Base-by-base conservation (phyloP, 2,329 filamentous ascomycete genomes). In the Monosporascus sp. region DNA sequence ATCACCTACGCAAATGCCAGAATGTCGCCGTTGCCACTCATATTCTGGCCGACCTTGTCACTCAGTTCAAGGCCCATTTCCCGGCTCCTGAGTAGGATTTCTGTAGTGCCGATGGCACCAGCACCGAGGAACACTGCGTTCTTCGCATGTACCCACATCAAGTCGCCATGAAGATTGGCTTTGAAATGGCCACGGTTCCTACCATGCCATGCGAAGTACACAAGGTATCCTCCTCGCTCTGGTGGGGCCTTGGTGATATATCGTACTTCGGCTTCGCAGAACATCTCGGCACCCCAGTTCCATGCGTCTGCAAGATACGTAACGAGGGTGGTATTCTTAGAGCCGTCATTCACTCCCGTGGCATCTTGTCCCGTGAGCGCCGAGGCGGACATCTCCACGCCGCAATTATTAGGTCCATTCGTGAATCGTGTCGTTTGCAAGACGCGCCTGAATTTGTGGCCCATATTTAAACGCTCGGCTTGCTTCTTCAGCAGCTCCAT, bases 211-310 rank as follows among this genome's bases (percentile, higher is more conserved):
- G 82, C 78, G 63, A 84, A 87, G 67, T 79, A 86, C 27, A 88
- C 70, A 20, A 85, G 72, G 64, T 86, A 88, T 1, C 85, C 84
- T 16, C 77, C 75, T 5, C 70, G 68, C 0, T 66, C 64, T 1
- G 72, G 72, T 43, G 31, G 31, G 31, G 76, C 75, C 63, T 82
- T 78, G 52, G 80, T 76, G 49, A 88, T 72, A 61, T 86, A 80
- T 45, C 81, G 74, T 2, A 87, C 85, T 65, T 88, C 84, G 55
- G 83, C 84, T 60, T 84, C 78, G 66, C 85, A 88, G 57, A 88
- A 88, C 67, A 88, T 81, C 62, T 88, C 84, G 14, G 85, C 82
- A 8, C 85, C 86, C 82, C 84, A 86, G 61, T 87, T 86, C 85
- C 84, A 88, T 2, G 86, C 84, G 65, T 88, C 85, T 7, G 81